Conservation (phyloP, 2,329 filamentous ascomycete genomes). For the Alternaria sp. region DNA sequence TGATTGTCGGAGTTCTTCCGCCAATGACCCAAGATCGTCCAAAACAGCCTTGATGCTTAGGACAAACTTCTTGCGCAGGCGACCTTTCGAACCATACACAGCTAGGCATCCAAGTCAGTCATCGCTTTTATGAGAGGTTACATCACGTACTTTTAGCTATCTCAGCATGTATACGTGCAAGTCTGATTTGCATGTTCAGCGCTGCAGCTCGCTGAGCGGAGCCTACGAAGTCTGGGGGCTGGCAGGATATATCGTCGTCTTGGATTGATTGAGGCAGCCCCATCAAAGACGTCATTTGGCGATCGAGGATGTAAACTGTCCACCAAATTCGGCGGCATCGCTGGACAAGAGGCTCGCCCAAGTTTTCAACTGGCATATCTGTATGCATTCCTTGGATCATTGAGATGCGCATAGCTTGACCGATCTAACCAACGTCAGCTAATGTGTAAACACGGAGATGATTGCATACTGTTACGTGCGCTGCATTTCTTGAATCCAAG, state of each 20-base stretch:
- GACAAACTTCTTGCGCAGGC: constrained; percentile 53
- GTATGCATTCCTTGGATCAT: constrained; percentile 62
- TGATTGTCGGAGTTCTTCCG: constrained; percentile 51
- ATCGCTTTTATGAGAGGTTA: not conserved
- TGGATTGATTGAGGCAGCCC: constrained; percentile 60
- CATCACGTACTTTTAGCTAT: constrained; percentile 55
- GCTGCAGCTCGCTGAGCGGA: constrained; percentile 52
- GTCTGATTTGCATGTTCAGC: constrained; percentile 57
- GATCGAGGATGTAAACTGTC: constrained; percentile 63
- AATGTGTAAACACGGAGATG: not conserved
- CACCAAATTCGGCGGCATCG: constrained; percentile 62
- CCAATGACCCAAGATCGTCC: constrained; percentile 50
- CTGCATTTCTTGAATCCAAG: constrained; percentile 57
- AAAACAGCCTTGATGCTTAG: constrained; percentile 53
- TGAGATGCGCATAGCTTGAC: constrained; percentile 61
- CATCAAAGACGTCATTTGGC: constrained; percentile 64
- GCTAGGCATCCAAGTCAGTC: constrained; percentile 31
- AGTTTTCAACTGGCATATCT: constrained; percentile 56
- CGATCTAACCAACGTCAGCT: constrained; percentile 49
- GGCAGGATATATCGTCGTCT: constrained; percentile 61
- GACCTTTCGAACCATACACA: constrained; percentile 56
- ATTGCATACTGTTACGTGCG: constrained; percentile 56
- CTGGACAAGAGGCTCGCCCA: constrained; percentile 55
- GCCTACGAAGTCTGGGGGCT: constrained; percentile 55
- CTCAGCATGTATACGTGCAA: constrained; percentile 56